A percentile compares a stretch with the other conserved stretches of the same genome.
These are phyloP conservation scores for Hymenoscyphus fructigenus DNA, from an alignment of 2,329 filamentous ascomycete genomes.

Conservation along the genomic window DNA sequence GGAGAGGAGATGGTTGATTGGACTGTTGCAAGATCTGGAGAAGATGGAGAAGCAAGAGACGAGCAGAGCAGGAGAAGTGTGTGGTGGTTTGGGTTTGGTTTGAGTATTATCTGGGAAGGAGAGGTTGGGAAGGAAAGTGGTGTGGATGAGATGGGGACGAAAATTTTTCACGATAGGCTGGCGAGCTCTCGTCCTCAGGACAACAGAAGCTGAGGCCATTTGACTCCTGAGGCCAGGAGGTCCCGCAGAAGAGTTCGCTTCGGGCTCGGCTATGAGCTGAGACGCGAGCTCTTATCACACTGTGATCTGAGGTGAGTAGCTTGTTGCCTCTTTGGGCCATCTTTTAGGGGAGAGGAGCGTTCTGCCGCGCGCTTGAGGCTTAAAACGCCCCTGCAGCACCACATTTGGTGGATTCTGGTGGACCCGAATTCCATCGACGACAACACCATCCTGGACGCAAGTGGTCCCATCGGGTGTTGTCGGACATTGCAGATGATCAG, in stretches of 20 bases:
- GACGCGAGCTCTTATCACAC: conserved; percentile 13
- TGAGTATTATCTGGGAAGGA: conserved; percentile 20
- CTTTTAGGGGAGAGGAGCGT: not conserved
- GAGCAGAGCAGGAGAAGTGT: conserved; percentile 15
- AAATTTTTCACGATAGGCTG: conserved; percentile 22
- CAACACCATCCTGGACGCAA: not conserved
- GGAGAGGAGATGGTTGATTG: conserved; percentile 22
- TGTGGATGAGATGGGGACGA: conserved; percentile 20
- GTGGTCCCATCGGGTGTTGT: conserved; percentile 11
- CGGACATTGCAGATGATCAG: conserved; percentile 11
- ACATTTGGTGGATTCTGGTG: conserved; percentile 15
- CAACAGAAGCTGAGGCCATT: conserved; percentile 12
- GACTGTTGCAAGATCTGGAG: conserved; percentile 23
- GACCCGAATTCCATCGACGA: not conserved
- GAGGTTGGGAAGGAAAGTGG: conserved; percentile 18
- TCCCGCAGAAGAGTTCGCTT: conserved; percentile 11
- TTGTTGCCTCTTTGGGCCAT: conserved; percentile 16
- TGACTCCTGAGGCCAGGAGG: conserved; percentile 10
- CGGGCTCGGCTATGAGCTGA: conserved; percentile 13
- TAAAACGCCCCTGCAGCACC: conserved; percentile 8
- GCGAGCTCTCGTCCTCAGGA: conserved; percentile 8
- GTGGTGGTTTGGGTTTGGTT: conserved; percentile 14
- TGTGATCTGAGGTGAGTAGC: conserved; percentile 23
- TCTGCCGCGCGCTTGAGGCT: conserved; percentile 22
- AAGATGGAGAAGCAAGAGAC: conserved; percentile 20